A percentile compares a stretch with the other conserved stretches of the same genome.
phyloP scores from a whole-genome alignment of 2,329 filamentous ascomycete genomes.

The Alternaria burnsii region DNA sequence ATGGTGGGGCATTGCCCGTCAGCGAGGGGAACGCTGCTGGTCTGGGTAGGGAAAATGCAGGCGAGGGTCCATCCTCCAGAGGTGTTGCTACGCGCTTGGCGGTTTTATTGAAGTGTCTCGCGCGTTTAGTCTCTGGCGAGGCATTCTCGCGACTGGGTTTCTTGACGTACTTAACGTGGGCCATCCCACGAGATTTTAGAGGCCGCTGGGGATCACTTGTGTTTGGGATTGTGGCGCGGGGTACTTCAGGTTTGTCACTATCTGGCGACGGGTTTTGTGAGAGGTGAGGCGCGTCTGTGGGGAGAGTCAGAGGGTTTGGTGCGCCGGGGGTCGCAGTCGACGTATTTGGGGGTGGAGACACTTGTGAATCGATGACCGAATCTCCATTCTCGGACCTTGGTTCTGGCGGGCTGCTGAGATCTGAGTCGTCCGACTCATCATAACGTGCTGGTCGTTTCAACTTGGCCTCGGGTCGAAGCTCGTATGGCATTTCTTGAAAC shows the following conservation, averaged over 20 bases:
- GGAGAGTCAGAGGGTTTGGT: not conserved
- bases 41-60: not conserved
- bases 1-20: not conserved
- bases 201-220: not conserved
- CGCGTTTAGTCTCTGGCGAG: not conserved
- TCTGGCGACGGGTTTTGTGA: not conserved
- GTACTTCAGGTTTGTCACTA: not conserved
- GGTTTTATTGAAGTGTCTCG: not conserved
- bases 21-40: conserved; percentile 20
- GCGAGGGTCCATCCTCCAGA: too few relatives aligned
- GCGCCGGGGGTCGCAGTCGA: not conserved
- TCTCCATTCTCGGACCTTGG: not conserved
- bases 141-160: not conserved
- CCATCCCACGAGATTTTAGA: conserved; percentile 7
- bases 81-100: not conserved
- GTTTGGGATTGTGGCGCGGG: not conserved
- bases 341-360: not conserved
- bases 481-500: conserved; percentile 5
- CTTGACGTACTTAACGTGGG: conserved; percentile 10
- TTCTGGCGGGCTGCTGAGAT: not conserved
- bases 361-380: not conserved
- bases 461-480: conserved; percentile 5
- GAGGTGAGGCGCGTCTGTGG: not conserved
- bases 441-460: conserved; percentile 8
- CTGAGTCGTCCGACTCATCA: not conserved